Evolutionary conservation across 1,284 basidiomycete genomes (phyloP).

Genomic region (Sutorius eximius): DNA sequence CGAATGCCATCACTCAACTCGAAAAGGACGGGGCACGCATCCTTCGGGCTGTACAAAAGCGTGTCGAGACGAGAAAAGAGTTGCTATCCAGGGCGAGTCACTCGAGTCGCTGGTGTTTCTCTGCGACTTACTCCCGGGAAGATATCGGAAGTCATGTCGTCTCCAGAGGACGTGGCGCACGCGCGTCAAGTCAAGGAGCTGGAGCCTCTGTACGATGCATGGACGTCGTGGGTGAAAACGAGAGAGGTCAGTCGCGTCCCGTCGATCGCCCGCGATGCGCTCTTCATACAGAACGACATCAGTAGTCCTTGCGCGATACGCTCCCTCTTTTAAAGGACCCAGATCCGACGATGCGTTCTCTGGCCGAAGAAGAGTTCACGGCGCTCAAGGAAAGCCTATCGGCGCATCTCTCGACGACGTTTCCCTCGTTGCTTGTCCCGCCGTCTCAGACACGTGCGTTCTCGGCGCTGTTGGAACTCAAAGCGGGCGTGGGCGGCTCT

Average conservation of each 20-base stretch:
- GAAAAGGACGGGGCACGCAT: conserved; percentile 36
- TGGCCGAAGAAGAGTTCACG: conserved; percentile 61
- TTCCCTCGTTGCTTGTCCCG: conserved; percentile 62
- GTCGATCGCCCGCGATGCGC: neutral
- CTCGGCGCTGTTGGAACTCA: conserved; percentile 86
- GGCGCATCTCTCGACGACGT: conserved; percentile 11
- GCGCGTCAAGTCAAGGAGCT: conserved; percentile 52
- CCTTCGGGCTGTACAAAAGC: conserved; percentile 35
- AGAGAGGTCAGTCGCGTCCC: conserved; percentile 40
- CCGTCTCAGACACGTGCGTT: conserved; percentile 62
- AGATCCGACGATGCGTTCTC: conserved; percentile 72
- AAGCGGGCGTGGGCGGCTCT: conserved; percentile 85
- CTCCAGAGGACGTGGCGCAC: conserved; percentile 42
- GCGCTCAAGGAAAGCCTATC: conserved; percentile 51
- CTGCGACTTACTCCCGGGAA: conserved; percentile 14
- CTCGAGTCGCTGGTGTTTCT: neutral
- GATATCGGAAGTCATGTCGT: conserved; percentile 35
- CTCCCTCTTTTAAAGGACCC: conserved; percentile 66
- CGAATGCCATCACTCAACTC: conserved; percentile 23
- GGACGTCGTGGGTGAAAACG: conserved; percentile 46
- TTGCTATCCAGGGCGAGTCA: conserved; percentile 32
- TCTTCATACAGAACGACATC: conserved; percentile 14
- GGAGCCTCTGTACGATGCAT: conserved; percentile 52
- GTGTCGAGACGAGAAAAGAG: conserved; percentile 29
- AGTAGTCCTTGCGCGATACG: conserved; percentile 69